Conservation (phyloP, 305 asterid genomes). For the Rubia peregrina region DNA sequence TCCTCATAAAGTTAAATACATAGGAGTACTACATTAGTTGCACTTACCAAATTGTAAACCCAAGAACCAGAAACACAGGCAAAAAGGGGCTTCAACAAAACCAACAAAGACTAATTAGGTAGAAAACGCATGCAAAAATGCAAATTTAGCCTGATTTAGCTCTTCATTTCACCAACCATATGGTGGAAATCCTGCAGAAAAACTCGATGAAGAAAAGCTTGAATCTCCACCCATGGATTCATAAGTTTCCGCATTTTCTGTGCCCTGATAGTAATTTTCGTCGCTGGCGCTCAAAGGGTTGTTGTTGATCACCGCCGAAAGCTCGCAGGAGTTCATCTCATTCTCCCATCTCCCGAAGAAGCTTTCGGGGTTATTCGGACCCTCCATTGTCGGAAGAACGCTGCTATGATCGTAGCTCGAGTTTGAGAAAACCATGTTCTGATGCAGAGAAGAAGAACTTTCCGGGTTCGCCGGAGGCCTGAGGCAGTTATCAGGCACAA, state of each 20-base stretch:
- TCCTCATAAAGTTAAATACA: constrained; percentile 6
- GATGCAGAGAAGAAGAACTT: constrained; percentile 6
- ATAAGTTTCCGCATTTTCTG: constrained; percentile 24
- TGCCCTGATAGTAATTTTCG: constrained; percentile 3
- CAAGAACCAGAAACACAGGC: background rate
- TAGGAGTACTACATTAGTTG: background rate
- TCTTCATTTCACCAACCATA: constrained; percentile 30
- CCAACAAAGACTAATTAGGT: background rate
- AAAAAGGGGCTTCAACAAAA: background rate
- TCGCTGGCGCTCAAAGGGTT: constrained; percentile 13
- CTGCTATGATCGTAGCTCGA: constrained; percentile 10
- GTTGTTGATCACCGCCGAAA: constrained; percentile 53
- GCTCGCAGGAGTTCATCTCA: constrained; percentile 43
- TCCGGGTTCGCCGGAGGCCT: constrained; percentile 33
- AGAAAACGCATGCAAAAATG: background rate
- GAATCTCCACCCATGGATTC: constrained; percentile 19
- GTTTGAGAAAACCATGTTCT: constrained; percentile 10
- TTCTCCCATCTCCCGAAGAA: constrained; percentile 35
- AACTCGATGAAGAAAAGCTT: constrained; percentile 20
- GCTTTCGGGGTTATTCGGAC: constrained; percentile 13
- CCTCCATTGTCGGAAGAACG: constrained; percentile 11
- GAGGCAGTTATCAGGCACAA: constrained; percentile 68
- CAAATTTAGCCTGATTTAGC: background rate
- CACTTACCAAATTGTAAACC: constrained; percentile 8
- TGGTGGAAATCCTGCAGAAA: constrained; percentile 35